Conservation (phyloP, 2,329 filamentous ascomycete species). For the Pestalotiopsis sp. region DNA sequence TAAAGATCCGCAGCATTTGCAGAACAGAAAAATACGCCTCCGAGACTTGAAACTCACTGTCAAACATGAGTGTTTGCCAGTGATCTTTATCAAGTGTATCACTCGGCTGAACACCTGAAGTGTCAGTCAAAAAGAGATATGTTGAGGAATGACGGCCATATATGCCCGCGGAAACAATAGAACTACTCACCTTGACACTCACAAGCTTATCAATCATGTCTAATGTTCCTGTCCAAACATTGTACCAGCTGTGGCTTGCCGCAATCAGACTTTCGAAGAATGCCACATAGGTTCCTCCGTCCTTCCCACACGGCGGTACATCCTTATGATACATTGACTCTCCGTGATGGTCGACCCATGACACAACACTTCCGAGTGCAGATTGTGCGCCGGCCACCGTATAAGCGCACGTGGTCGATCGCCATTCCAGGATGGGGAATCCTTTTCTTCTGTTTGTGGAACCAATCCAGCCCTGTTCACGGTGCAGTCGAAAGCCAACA, state of each 20-base stretch:
- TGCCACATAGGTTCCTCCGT: not conserved
- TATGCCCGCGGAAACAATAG: not conserved
- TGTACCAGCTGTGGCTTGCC: not conserved
- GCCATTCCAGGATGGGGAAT: no score
- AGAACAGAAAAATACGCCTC: not conserved
- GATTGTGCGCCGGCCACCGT: no score
- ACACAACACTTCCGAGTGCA: no score
- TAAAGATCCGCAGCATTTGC: not conserved
- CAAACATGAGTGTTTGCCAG: not conserved
- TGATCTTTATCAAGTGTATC: not conserved
- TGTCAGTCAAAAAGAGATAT: not conserved
- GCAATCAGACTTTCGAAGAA: not conserved
- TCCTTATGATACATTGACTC: no score
- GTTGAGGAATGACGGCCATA: no score
- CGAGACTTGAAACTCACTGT: not conserved
- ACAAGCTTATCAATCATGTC: not conserved
- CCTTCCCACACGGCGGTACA: not conserved
- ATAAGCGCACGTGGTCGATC: no score
- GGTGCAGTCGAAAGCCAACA: no score
- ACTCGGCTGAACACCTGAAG: not conserved
- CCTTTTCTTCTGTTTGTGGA: no score
- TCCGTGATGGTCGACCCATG: no score
- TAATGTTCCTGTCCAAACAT: not conserved
- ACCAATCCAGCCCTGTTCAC: no score
- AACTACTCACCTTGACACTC: not conserved